Evolutionary conservation across 1,284 basidiomycete species (phyloP).

Genomic region (Cerrena zonata): DNA sequence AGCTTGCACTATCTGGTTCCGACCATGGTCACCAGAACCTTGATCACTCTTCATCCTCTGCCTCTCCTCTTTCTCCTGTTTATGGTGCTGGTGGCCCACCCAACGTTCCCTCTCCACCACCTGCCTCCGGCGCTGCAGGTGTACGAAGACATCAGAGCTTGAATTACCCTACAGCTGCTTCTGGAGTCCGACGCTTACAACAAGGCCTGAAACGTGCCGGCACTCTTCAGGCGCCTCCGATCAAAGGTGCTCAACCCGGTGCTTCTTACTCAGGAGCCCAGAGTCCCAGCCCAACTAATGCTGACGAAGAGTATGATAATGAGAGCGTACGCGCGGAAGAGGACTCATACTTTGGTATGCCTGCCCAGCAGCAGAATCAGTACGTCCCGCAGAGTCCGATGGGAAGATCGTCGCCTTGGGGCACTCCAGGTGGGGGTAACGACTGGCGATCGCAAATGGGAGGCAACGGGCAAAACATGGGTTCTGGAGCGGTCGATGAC

Average conservation of each 20-base stretch:
- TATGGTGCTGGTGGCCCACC: conserved; percentile 34
- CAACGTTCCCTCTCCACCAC: conserved; percentile 62
- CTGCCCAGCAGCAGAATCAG: conserved; percentile 34
- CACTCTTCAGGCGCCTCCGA: conserved; percentile 54
- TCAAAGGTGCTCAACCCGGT: conserved; percentile 23
- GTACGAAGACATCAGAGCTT: conserved; percentile 75
- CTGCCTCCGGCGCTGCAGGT: conserved; percentile 55
- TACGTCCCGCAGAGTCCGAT: conserved; percentile 54
- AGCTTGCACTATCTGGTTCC: conserved; percentile 22
- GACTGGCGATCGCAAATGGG: conserved; percentile 57
- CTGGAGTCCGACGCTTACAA: conserved; percentile 42
- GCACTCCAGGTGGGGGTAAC: conserved; percentile 35
- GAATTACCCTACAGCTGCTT: conserved; percentile 55
- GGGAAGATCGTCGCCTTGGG: conserved; percentile 64
- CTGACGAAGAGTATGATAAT: conserved; percentile 53
- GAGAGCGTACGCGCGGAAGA: conserved; percentile 53
- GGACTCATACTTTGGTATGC: conserved; percentile 43
- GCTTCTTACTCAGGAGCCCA: conserved; percentile 27
- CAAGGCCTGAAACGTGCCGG: conserved; percentile 64
- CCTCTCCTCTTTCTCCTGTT: conserved; percentile 58
- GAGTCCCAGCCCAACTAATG: conserved; percentile 41
- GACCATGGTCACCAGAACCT: conserved; percentile 45
- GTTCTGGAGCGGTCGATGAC: conserved; percentile 54
- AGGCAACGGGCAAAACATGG: conserved; percentile 21
- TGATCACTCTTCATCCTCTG: conserved; percentile 44